phyloP scores from a whole-genome alignment of 176 grass and related monocot species.

The Lolium multiflorum region DNA sequence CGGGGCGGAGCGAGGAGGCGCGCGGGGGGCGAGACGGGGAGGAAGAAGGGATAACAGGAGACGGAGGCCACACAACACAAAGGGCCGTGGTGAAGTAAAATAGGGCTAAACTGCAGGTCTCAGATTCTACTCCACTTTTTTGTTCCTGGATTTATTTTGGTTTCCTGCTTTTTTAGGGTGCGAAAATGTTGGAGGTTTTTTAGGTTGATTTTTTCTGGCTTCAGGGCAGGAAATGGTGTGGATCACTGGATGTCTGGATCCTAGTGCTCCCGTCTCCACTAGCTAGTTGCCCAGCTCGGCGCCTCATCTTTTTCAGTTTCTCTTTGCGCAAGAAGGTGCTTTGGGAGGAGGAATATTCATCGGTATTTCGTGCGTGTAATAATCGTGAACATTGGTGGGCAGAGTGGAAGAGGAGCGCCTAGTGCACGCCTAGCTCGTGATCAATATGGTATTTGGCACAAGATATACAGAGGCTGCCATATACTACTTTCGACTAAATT shows the following conservation, averaged over 20 bases:
- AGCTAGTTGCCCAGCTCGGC: background rate
- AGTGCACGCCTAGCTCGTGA: constrained; percentile 5
- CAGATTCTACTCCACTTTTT: background rate
- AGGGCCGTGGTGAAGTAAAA: constrained; percentile 51
- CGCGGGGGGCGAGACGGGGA: background rate
- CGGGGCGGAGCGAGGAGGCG: background rate
- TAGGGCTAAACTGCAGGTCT: constrained; percentile 11
- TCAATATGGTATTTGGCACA: background rate
- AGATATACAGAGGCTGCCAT: too few species aligned
- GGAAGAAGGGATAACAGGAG: constrained; percentile 83
- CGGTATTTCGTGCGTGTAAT: background rate
- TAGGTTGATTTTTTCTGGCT: constrained; percentile 31
- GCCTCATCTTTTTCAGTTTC: background rate
- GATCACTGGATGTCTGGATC: constrained; percentile 35
- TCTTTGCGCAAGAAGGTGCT: background rate
- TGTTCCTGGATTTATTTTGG: background rate
- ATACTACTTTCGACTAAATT: too few species aligned
- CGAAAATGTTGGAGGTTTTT: constrained; percentile 16
- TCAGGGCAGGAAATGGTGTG: constrained; percentile 28
- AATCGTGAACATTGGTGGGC: background rate
- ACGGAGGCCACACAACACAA: constrained; percentile 87
- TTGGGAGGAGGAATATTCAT: background rate
- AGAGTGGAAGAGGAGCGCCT: background rate
- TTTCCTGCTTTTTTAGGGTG: background rate
- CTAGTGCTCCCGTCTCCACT: constrained; percentile 12